Evolutionary conservation across 352 stramenopile genomes (phyloP), one percentile per base, ranked within the genome.

Genomic region (Phytophthora aleatoria): DNA sequence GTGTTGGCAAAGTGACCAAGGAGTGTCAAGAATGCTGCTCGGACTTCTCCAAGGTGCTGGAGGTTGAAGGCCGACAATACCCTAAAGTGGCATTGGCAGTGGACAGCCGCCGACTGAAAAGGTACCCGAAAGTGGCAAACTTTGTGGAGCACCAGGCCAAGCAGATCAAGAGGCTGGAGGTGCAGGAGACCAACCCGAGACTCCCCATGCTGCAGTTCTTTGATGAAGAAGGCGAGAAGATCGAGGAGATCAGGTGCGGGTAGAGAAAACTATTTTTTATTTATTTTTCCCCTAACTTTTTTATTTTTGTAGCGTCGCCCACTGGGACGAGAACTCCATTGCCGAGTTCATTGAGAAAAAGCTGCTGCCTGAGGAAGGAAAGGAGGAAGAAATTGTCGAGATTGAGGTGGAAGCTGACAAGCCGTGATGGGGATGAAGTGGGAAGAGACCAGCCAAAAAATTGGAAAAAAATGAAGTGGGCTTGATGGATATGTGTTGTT

Each of bases 311-410:
- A 92, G 83, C 60, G 83, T 92, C 55, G 77, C 80, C 38, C 76
- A 81, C 48, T 92, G 83, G 83, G 79, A 92, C 30, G 83, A 92
- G 59, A 76, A 87, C 27, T 82, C 83, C 6, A 90, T 92, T 67
- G 73, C 73, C 7, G 83, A 92, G 75, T 90, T 89, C 50, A 81
- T 92, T 43, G 71, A 63, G 24, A 80, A 78, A 7, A 92, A 92
- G 55, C 31, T 92, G 43, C 63, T 77, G 54, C 52, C 61, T 28
- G 53, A 73, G 8, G 64, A 76, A 5, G 50, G 69, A 4, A 35
- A 64, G 1, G 13, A 60, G 20, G 54, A 71, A 39, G 43, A 71
- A 31, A 48, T 67, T 0, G 63, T 69, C 8, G 64, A 78, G 24
- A 53, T 67, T 50, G 57, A 61, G 41, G 63, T 76, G 16, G 52